Evolutionary conservation across 768 basidiomycete genomes (phyloP).

Genomic region (Basidioascus undulatus): DNA sequence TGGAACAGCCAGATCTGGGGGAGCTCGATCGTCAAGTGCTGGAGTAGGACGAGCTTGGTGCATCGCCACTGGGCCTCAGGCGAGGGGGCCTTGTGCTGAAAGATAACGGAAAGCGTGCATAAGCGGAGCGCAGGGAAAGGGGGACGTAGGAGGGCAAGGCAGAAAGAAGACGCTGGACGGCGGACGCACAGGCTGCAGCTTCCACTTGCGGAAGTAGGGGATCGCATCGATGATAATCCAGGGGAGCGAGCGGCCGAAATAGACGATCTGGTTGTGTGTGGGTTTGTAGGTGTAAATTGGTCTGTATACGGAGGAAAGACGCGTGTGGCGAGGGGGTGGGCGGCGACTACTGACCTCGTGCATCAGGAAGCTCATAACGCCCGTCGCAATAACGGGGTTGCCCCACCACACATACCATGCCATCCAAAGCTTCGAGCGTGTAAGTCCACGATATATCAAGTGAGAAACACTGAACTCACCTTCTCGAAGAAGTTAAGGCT

Average conservation of each 20-base stretch:
- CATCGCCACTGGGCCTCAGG: conserved; percentile 76
- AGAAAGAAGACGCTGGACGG: not conserved
- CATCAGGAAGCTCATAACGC: conserved; percentile 69
- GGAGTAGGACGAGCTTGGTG: conserved; percentile 76
- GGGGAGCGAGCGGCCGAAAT: conserved; percentile 83
- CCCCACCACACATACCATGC: conserved; percentile 54
- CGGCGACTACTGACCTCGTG: conserved; percentile 51
- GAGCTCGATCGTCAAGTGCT: conserved; percentile 85
- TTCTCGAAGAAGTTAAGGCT: conserved; percentile 15
- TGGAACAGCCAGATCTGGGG: conserved; percentile 83
- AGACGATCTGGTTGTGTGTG: conserved; percentile 86
- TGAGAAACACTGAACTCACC: too few relatives aligned
- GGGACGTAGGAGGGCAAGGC: not conserved
- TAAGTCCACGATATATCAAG: too few relatives aligned
- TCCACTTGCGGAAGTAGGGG: conserved; percentile 83
- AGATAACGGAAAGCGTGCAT: not conserved
- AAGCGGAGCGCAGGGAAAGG: not conserved
- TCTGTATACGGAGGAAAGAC: too few relatives aligned
- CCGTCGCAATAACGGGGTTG: conserved; percentile 79
- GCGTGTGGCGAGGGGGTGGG: too few relatives aligned
- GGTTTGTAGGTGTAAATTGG: too few relatives aligned
- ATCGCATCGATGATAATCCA: conserved; percentile 90
- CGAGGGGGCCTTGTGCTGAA: conserved; percentile 43
- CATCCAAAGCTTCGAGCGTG: conserved; percentile 55
- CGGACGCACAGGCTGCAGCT: conserved; percentile 46